Conservation (phyloP, 345 rosid species). For the Arabis alpina region DNA sequence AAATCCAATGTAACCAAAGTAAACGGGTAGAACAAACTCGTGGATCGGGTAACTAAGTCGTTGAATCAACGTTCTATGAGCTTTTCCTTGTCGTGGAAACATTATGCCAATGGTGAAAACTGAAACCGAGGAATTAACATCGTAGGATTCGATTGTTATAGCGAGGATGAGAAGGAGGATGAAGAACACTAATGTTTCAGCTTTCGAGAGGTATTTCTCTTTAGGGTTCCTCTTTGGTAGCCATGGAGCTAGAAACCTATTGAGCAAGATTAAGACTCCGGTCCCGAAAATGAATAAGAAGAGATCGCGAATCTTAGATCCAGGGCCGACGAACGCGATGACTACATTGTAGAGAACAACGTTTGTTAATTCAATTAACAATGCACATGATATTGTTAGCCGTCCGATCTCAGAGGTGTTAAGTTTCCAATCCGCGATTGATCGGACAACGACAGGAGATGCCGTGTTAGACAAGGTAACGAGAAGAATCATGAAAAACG, state of each 20-base stretch:
- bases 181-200: slow-evolving; percentile 58
- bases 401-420: slow-evolving; percentile 75
- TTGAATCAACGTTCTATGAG: slow-evolving; percentile 65
- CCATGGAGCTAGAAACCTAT: slow-evolving; percentile 62
- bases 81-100: slow-evolving; percentile 88
- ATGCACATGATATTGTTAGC: slow-evolving; percentile 54
- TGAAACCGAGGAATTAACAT: slow-evolving; percentile 50
- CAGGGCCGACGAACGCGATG: slow-evolving; percentile 29
- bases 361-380: slow-evolving; percentile 64
- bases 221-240: slow-evolving; percentile 59
- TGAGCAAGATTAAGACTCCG: slow-evolving; percentile 43
- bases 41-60: slow-evolving; percentile 69
- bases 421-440: slow-evolving; percentile 69
- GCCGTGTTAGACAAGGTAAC: slow-evolving; percentile 64
- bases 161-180: slow-evolving; percentile 50
- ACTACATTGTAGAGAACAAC: slow-evolving; percentile 42
- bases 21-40: slow-evolving; percentile 79
- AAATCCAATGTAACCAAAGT: slow-evolving; percentile 81
- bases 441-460: slow-evolving; percentile 67
- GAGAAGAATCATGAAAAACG: slow-evolving; percentile 44
- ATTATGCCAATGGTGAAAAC: slow-evolving; percentile 67
- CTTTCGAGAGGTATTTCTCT: slow-evolving; percentile 67
- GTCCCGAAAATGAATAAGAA: slow-evolving; percentile 44
- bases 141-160: slow-evolving; percentile 48
- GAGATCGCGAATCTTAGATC: slow-evolving; percentile 39